Conservation (phyloP, 805 yeast species). For the Ogataea glucozyma region DNA sequence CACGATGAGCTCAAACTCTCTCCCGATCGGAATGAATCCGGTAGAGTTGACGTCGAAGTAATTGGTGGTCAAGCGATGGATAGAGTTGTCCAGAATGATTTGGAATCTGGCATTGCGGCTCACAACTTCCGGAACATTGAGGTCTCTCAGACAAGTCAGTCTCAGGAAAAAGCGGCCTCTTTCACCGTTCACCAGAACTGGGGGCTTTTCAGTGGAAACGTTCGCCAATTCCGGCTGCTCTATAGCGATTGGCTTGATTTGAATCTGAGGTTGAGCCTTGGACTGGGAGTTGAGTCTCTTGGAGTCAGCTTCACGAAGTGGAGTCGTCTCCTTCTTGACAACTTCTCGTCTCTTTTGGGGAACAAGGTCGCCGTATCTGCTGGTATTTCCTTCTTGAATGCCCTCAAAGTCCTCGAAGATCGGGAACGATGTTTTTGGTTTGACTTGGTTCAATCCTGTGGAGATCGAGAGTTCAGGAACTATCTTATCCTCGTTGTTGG, state of each 20-base stretch:
- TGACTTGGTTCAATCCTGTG: constrained; percentile 15
- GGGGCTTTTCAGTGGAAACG: neutral
- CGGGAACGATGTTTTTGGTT: neutral
- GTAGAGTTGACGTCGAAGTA: constrained; percentile 36
- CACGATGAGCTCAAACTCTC: constrained; percentile 78
- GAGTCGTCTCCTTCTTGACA: constrained; percentile 1
- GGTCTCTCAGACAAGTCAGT: constrained; percentile 45
- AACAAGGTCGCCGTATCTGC: constrained; percentile 24
- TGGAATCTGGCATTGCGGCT: constrained; percentile 50
- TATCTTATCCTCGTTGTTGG: constrained; percentile 20
- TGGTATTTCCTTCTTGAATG: neutral
- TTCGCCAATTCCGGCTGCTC: neutral
- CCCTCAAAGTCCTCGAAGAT: constrained; percentile 1
- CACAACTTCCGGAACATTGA: constrained; percentile 48
- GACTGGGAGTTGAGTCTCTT: constrained; percentile 18
- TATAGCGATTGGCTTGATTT: neutral
- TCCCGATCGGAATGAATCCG: constrained; percentile 45
- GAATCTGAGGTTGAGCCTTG: no score
- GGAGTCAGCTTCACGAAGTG: constrained; percentile 4
- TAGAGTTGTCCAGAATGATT: constrained; percentile 73
- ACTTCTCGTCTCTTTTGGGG: constrained; percentile 20
- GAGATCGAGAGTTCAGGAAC: constrained; percentile 35
- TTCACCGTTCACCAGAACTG: constrained; percentile 31
- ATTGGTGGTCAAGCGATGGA: constrained; percentile 69
- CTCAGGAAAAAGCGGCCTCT: constrained; percentile 56